Evolutionary conservation across 2,329 filamentous ascomycete species (phyloP).

Genomic region (Fusarium nematophilum): DNA sequence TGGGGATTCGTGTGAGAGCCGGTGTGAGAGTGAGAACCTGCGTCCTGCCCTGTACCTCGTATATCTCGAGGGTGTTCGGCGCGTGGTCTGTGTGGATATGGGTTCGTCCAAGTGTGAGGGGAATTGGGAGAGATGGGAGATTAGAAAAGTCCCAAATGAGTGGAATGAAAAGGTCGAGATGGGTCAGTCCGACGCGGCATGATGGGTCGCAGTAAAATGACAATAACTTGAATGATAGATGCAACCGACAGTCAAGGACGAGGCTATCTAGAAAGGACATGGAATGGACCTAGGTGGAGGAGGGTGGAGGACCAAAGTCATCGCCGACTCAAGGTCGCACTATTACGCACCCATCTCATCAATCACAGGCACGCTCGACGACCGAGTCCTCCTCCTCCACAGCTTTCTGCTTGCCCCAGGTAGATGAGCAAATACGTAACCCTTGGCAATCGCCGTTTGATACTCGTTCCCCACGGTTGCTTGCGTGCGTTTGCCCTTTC

Average conservation of each 20-base stretch:
- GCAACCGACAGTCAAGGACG: neutral
- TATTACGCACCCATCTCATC: neutral
- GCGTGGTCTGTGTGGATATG: constrained; percentile 19
- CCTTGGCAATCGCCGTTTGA: constrained; percentile 8
- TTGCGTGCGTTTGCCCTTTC: constrained; percentile 39
- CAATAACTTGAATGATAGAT: neutral
- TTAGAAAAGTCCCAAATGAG: neutral
- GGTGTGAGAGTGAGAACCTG: constrained; percentile 27
- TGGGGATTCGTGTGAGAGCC: constrained; percentile 32
- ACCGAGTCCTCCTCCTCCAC: constrained; percentile 2
- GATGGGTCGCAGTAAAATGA: constrained; percentile 1
- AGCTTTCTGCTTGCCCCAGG: constrained; percentile 2
- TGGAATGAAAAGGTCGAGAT: constrained; percentile 12
- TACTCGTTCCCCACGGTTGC: constrained; percentile 23
- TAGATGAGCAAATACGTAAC: too few relatives aligned
- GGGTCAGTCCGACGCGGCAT: neutral
- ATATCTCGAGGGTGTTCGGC: constrained; percentile 12
- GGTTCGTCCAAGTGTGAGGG: constrained; percentile 8
- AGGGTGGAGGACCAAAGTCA: too few relatives aligned
- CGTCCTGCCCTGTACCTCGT: constrained; percentile 11
- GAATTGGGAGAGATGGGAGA: neutral
- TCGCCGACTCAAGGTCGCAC: neutral
- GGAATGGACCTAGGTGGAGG: neutral
- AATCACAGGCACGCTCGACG: neutral
- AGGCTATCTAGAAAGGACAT: neutral